Evolutionary conservation across 2,329 filamentous ascomycete species (phyloP), one percentile per base, ranked within the genome.

Genomic region (Keithomyces neogunnii): DNA sequence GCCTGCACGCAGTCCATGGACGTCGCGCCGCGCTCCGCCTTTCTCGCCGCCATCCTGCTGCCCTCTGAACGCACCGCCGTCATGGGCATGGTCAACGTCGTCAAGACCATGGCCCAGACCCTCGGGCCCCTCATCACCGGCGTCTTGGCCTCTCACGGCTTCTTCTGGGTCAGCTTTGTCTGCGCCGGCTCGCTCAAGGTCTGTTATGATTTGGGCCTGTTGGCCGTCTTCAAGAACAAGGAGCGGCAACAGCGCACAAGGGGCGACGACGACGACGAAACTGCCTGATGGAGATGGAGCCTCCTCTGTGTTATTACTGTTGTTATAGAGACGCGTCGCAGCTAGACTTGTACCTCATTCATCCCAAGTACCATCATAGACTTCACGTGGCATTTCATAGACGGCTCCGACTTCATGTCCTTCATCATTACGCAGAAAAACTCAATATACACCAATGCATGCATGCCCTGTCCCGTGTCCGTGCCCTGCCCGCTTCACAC

Each of bases 1-100:
- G 74, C 84, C 0, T 81, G 78, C 54, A 77, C 78, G 0, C 76
- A 81, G 51, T 81, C 73, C 47, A 89, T 89, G 85, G 86, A 89
- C 57, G 76, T 79, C 28, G 85, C 83, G 0, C 86, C 86, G 0
- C 77, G 85, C 7, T 76, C 80, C 3, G 86, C 86, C 0, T 89
- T 89, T 62, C 66, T 89, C 2, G 80, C 86, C 0, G 79, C 82
- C 1, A 77, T 82, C 0, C 74, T 89, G 3, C 74, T 79, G 8
- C 76, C 84, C 0, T 70, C 74, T 2, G 85, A 89, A 64, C 76
- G 86, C 1, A 89, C 86, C 0, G 82, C 84, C 0, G 78, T 88
- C 9, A 84, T 89, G 78, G 86, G 86, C 0, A 70, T 83, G 0
- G 73, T 87, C 3, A 88, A 88, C 55, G 79, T 85, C 1, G 77